Percentiles rank a stretch among this genome's conserved stretches.
phyloP scores from a whole-genome alignment of 306 rosid species.

The Canavalia gladiata region DNA sequence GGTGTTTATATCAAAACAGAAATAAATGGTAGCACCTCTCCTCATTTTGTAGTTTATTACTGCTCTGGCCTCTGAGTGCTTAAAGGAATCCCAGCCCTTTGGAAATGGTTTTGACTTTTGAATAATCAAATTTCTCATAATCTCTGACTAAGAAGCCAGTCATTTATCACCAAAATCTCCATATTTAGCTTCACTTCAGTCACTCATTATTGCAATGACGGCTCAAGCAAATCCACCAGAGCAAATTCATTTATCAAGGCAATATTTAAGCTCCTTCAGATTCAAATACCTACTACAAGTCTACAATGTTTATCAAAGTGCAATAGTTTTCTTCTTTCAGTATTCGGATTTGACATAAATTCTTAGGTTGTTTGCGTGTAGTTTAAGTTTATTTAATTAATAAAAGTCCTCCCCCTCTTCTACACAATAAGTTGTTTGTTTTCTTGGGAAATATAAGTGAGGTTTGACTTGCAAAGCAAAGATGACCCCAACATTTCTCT shows the following conservation, averaged over 20 bases:
- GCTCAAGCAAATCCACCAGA: conserved; percentile 4
- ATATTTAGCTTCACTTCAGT: conserved; percentile 2
- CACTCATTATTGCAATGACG: not conserved
- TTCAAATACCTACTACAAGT: not conserved
- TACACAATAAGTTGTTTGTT: not conserved
- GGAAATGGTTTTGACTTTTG: not conserved
- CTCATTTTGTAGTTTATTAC: conserved; percentile 11
- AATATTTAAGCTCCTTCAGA: conserved; percentile 1
- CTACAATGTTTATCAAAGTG: not conserved
- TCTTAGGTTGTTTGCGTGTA: not conserved
- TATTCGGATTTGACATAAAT: not conserved
- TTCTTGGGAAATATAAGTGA: not conserved
- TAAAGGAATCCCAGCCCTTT: not conserved
- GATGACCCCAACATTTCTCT: not conserved
- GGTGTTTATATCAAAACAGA: not conserved
- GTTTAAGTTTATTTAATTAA: not conserved
- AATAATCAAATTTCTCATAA: conserved; percentile 12
- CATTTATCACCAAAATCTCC: not conserved
- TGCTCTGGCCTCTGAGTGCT: not conserved
- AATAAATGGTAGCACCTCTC: conserved; percentile 7
- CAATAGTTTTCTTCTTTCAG: not conserved
- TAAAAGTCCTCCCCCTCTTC: not conserved
- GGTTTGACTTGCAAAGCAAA: conserved; percentile 9
- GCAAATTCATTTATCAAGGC: not conserved
- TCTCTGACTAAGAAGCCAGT: conserved; percentile 3